Percentiles rank a stretch among this genome's conserved stretches.
Evolutionary conservation across 73 alveolate genomes (phyloP).

Genomic region (Stentor roeselii): DNA sequence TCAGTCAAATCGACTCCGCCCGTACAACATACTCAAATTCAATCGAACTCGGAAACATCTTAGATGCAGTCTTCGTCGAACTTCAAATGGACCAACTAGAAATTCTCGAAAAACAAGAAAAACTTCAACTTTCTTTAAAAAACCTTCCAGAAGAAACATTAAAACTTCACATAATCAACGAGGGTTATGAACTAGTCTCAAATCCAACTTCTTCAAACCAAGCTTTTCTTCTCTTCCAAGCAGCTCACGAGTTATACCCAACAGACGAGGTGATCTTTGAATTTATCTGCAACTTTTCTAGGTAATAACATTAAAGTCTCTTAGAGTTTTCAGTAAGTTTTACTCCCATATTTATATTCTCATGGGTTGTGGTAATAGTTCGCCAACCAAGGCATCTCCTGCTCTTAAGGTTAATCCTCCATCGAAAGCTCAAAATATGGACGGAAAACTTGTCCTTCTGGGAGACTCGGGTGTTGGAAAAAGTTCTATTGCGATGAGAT

Average conservation of each 20-base stretch:
- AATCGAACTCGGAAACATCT: no score
- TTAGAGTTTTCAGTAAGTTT: not conserved
- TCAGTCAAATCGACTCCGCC: no score
- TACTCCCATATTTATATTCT: no score
- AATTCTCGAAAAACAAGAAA: no score
- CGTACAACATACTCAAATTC: no score
- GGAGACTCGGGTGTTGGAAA: conserved; percentile 78
- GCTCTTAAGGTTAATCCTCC: no score
- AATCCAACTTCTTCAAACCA: no score
- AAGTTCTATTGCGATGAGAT: conserved; percentile 43
- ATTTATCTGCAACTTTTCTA: not conserved
- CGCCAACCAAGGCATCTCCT: no score
- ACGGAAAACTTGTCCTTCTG: conserved; percentile 49
- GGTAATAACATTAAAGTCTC: not conserved
- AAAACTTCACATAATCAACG: not conserved
- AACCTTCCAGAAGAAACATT: not conserved
- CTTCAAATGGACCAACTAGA: no score
- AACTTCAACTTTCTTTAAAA: not conserved
- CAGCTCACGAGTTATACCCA: not conserved
- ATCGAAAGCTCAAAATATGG: conserved; percentile 22
- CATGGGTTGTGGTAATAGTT: no score
- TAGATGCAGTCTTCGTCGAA: no score
- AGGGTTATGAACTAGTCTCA: not conserved
- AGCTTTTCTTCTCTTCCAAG: not conserved
- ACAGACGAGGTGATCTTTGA: not conserved